phyloP scores from a whole-genome alignment of 1,284 basidiomycete species.

The Trametes sp. region DNA sequence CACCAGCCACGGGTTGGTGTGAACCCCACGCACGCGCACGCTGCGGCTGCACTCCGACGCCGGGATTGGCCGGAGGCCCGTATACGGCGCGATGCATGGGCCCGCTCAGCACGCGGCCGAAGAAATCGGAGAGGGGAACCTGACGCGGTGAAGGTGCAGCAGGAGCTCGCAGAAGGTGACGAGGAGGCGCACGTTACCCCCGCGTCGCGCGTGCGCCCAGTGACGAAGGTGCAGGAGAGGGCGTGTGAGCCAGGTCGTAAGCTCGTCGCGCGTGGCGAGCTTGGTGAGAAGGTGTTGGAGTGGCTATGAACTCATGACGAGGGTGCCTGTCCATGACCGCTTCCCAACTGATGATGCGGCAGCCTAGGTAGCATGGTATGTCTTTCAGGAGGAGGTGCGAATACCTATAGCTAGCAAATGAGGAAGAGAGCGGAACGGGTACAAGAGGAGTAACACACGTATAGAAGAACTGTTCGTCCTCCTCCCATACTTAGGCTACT shows the following conservation, averaged over 20 bases:
- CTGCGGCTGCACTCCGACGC: conserved; percentile 34
- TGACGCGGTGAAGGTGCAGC: conserved; percentile 45
- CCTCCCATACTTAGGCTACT: no score
- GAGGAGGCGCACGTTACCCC: conserved; percentile 46
- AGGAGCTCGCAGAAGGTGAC: conserved; percentile 47
- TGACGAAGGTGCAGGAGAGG: conserved; percentile 45
- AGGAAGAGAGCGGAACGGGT: no score
- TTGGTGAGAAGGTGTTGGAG: conserved; percentile 38
- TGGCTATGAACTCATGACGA: conserved; percentile 31
- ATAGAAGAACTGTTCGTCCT: no score
- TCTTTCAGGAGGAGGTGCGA: conserved; percentile 40
- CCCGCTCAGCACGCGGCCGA: conserved; percentile 41
- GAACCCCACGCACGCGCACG: conserved; percentile 35
- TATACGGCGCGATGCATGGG: conserved; percentile 39
- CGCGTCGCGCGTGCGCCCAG: conserved; percentile 39
- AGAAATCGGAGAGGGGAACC: conserved; percentile 47
- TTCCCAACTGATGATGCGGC: conserved; percentile 32
- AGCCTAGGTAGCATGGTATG: conserved; percentile 41
- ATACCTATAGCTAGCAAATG: conserved; percentile 36
- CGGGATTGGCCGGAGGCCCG: conserved; percentile 41
- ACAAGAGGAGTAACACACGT: no score
- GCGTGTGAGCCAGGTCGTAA: conserved; percentile 49
- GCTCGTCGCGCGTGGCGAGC: conserved; percentile 44
- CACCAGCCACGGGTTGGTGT: conserved; percentile 42
- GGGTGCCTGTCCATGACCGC: conserved; percentile 32